Conservation (phyloP, 768 basidiomycete genomes). For the Hirschioporus abietinus region DNA sequence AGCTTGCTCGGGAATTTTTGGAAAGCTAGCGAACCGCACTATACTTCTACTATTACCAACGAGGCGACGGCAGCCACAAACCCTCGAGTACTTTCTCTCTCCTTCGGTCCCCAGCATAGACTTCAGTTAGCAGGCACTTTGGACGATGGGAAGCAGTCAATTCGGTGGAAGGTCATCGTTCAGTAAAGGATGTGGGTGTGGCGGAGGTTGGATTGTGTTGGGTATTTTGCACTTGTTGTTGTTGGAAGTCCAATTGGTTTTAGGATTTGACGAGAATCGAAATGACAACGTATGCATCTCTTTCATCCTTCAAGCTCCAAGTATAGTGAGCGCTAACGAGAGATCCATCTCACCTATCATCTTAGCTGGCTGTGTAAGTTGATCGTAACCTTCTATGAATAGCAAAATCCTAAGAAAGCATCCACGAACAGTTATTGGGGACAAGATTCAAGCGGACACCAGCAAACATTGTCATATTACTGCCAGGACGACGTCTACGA, state of each 20-base stretch:
- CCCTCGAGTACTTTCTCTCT: background rate
- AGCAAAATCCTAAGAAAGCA: background rate
- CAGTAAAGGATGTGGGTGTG: background rate
- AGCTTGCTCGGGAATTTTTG: background rate
- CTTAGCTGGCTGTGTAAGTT: slow-evolving; percentile 13
- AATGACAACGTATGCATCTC: slow-evolving; percentile 12
- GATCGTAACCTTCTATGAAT: background rate
- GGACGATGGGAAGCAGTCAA: background rate
- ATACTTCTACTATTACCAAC: background rate
- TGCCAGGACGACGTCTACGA: slow-evolving; percentile 20
- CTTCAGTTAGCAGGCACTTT: background rate
- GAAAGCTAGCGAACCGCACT: background rate
- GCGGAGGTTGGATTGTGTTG: background rate
- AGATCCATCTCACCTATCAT: background rate
- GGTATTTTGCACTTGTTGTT: background rate
- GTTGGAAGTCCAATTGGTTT: background rate
- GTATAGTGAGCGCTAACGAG: background rate
- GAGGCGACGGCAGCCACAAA: background rate
- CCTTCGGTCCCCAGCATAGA: background rate
- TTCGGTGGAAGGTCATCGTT: background rate
- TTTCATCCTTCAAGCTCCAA: background rate
- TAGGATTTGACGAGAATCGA: slow-evolving; percentile 13
- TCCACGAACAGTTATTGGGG: slow-evolving; percentile 13
- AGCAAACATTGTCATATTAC: slow-evolving; percentile 18
- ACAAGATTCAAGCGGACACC: slow-evolving; percentile 20